Evolutionary conservation across 257 asterid species (phyloP).

Genomic region (Salvia miltiorrhiza): DNA sequence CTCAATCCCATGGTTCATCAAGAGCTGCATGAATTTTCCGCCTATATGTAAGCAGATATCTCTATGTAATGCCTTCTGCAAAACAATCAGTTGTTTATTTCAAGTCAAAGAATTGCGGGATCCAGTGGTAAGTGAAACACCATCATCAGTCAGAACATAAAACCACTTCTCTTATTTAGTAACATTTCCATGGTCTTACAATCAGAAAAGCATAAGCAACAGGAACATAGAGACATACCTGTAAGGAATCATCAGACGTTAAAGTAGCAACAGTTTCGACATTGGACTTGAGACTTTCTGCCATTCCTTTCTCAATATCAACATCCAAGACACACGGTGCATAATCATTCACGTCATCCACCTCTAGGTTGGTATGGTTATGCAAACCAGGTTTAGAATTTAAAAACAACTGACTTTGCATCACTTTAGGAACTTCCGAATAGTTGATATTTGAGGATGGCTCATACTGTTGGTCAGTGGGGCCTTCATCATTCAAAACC

Average conservation of each 20-base stretch:
- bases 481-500: constrained; percentile 37
- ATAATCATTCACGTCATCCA: constrained; percentile 40
- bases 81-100: constrained; percentile 13
- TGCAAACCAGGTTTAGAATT: constrained; percentile 39
- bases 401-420: constrained; percentile 42
- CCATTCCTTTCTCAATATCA: constrained; percentile 69
- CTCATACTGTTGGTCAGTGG: constrained; percentile 24
- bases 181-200: constrained; percentile 4
- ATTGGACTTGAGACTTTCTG: constrained; percentile 39
- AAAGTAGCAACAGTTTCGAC: constrained; percentile 40
- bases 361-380: constrained; percentile 36
- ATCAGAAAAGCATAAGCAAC: constrained; percentile 4
- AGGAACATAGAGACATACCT: constrained; percentile 42
- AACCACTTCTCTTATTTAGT: constrained; percentile 11
- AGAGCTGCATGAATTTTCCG: constrained; percentile 75
- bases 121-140: constrained; percentile 1
- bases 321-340: constrained; percentile 38
- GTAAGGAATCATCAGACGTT: constrained; percentile 55
- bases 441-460: constrained; percentile 23
- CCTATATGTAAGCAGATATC: constrained; percentile 66
- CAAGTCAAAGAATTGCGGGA: constrained; percentile 14
- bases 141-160: not conserved
- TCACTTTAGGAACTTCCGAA: constrained; percentile 35
- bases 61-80: constrained; percentile 66
- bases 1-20: constrained; percentile 63